phyloP scores from a whole-genome alignment of 2,329 filamentous ascomycete genomes.

The Mycosphaerella arachidis region DNA sequence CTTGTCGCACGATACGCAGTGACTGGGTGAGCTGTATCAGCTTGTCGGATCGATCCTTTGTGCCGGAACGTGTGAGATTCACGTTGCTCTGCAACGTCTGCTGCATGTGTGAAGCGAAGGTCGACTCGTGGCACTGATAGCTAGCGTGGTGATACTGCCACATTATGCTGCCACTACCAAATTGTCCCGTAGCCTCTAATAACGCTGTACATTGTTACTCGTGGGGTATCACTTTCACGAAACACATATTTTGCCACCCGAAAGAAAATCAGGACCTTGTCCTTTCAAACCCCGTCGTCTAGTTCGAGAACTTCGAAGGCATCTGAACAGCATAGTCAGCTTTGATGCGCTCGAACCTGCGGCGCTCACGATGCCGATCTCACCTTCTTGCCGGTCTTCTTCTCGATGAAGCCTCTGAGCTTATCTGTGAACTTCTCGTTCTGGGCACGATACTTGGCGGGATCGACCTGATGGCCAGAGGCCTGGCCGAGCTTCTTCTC shows the following conservation, averaged over 20 bases:
- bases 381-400: constrained; percentile 11
- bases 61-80: not conserved
- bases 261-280: not conserved
- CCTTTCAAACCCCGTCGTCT: not conserved
- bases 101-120: not conserved
- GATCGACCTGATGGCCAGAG: constrained; percentile 23
- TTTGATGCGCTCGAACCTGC: not conserved
- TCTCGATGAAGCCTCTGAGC: constrained; percentile 1
- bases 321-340: not conserved
- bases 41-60: not conserved
- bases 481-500: constrained; percentile 21
- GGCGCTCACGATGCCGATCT: not conserved
- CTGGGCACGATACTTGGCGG: constrained; percentile 18
- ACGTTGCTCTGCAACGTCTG: not conserved
- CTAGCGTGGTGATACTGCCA: too few relatives aligned
- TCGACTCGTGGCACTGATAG: too few relatives aligned
- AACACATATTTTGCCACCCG: not conserved
- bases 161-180: too few relatives aligned
- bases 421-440: constrained; percentile 31
- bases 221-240: not conserved
- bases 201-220: not conserved
- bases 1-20: not conserved
- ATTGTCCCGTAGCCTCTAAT: too few relatives aligned
- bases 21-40: not conserved
- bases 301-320: not conserved